These are phyloP conservation scores for Petunia axillaris DNA, from an alignment of 257 asterid genomes.

Conservation along the genomic window DNA sequence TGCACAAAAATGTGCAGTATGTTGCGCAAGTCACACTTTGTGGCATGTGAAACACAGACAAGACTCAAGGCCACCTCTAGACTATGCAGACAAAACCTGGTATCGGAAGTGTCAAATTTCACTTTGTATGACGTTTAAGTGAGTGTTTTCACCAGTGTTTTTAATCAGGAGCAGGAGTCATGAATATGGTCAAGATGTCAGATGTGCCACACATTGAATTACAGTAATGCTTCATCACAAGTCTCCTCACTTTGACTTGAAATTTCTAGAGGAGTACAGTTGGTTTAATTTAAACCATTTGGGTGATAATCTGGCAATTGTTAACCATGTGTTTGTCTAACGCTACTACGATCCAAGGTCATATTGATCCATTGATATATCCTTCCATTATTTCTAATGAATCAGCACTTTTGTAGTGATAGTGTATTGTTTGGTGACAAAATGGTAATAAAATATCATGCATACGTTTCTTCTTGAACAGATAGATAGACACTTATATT, in stretches of 20 bases:
- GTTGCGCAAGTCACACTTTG: too few species aligned
- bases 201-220: neutral
- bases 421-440: neutral
- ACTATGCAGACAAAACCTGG: too few species aligned
- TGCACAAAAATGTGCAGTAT: too few species aligned
- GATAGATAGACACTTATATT: neutral
- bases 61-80: too few species aligned
- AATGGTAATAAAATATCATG: neutral
- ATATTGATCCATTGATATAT: neutral
- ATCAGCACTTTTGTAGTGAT: neutral
- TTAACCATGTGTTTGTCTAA: neutral
- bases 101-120: too few species aligned
- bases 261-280: neutral
- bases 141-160: too few species aligned
- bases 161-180: neutral
- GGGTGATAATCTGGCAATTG: neutral
- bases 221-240: neutral
- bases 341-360: neutral
- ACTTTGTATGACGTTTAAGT: too few species aligned
- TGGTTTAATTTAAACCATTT: neutral
- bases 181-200: neutral
- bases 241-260: neutral
- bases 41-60: too few species aligned
- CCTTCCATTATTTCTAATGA: neutral
- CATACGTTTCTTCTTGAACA: neutral